Evolutionary conservation across 768 basidiomycete genomes (phyloP), one percentile per base, ranked within the genome.

Genomic region (Kwoniella europaea): DNA sequence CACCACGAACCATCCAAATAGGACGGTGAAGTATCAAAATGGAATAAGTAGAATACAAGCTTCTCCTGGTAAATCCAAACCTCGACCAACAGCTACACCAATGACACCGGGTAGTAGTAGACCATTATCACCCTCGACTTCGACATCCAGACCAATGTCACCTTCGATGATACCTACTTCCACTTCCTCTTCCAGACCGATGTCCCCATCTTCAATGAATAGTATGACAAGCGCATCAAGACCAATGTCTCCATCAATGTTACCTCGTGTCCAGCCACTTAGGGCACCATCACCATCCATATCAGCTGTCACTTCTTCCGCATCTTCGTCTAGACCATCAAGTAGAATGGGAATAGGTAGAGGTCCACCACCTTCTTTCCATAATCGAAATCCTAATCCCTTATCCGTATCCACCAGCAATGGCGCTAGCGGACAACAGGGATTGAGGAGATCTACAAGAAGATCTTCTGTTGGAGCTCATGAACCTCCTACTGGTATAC

Each of bases 311-410:
- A 22, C 75, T 12, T 18, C 64, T 13, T 53, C 77, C 7, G 22
- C 73, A 10, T 18, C 64, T 13, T 53, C 77, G 3, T 44, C 62
- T 4, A 46, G 60, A 13, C 67, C 64, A 10, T 56, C 59, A 35
- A 63, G 65, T 41, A 67, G 74, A 16, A 54, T 29, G 18, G 55
- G n/a, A 2, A 65, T 79, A 18, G 77, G 77, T 24, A 53, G 59
- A 65, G 77, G 77, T 55, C 75, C 71, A n/a, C 75, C 75, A 15
- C 76, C 77, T 4, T 53, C 63, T 29, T 29, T 56, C 54, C 66
- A 46, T 61, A 67, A 66, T 70, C 43, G 53, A 29, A 63, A 53
- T 57, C 24, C 29, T 55, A 41, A 60, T 20, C 50, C 35, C 60
- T 12, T 63, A 41, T 16, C 64, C 27, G 22, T 67, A 44, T 66